Base-by-base conservation (phyloP, 2,329 filamentous ascomycete genomes). In the Alternaria incomplexa region DNA sequence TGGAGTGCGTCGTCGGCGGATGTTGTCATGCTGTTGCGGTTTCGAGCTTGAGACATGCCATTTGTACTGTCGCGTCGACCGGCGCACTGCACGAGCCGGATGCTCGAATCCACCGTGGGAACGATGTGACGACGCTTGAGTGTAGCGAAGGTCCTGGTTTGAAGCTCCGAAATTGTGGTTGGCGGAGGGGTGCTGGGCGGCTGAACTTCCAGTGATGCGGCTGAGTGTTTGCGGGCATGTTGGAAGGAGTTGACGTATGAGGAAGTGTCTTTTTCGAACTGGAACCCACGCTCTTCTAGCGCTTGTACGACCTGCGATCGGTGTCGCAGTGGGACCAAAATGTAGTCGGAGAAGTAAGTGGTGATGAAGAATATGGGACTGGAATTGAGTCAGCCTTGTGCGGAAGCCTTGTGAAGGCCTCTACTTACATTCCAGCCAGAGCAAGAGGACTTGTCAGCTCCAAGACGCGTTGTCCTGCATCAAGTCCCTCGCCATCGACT, bases 281-380 rank as follows among this genome's bases (percentile, higher is more conserved):
- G 89, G 75, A 97, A 97, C 1, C 93, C 93, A 50, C 91, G 88
- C 17, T 89, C 87, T 63, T 95, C 85, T 6, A 98, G 85, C 0
- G 93, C 91, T 61, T 89, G 85, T 32, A 93, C 88, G 51, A 98
- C 94, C 43, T 89, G 90, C 25, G 87, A 83, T 54, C 91, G 89
- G 73, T 91, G 89, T 75, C 90, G 91, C 56, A 86, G 86, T 1
- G 96, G 94, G 1, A 97, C 93, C 36, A 98, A 86, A 72, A 99
- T 96, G 81, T 97, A 98, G 82, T 99, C 95, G 32, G 92, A 96
- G 81, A 97, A 98, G 81, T 98, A 99, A 30, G 93, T 97, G 4
- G 95, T 97, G 79, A 97, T 97, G 86, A 98, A 98, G 84, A 98
- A 97, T 76, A 99, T 97, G 56, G 95, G 92, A 56, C 87, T 89